Base-by-base conservation (phyloP, 768 basidiomycete species). In the Lentinula boryana region DNA sequence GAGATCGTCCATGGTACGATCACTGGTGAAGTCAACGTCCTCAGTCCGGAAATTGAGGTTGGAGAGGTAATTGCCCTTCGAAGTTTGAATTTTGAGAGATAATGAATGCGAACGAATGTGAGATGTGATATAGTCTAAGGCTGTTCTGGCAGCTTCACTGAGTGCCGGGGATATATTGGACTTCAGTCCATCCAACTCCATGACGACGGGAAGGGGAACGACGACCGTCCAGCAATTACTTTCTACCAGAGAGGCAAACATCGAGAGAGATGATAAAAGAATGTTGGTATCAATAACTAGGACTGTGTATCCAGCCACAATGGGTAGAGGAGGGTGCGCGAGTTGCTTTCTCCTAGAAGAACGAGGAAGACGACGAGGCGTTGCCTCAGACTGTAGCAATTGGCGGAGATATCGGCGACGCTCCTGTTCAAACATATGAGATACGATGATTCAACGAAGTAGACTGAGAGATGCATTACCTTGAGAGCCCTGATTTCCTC, bases 211-310 rank as follows among this genome's bases (percentile, higher is more conserved):
- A 3, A 98, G 82, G 3, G 97, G 97, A 0, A 99, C 77, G 61
- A 99, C 78, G 50, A 96, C 80, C 0, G 93, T 97, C 94, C 95
- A 98, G 31, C 77, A 78, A 16, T 85, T 73, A 62, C 85, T 86
- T 71, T 96, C 92, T 56, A 98, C 78, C 61, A 98, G 78, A 12
- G 86, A 81, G 0, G 83, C 72, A 61, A 99, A 79, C 64, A 89
- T 77, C 0, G 85, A 71, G 4, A 98, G 78, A 0, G 93, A 93
- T 0, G 92, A 89, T 15, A 98, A 81, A 0, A 99, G 78, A 60
- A 98, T 91, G 75, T 98, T 98, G 52, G 96, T 98, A 73, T 98
- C 96, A 68, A 96, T 78, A 32, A 99, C 88, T 60, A 99, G 87
- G 49, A 89, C 78, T 10, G 93, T 93, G 73, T 94, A 97, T 2